Conservation (phyloP, 148 eudicot species). For the Amaranthus hypochondriacus region DNA sequence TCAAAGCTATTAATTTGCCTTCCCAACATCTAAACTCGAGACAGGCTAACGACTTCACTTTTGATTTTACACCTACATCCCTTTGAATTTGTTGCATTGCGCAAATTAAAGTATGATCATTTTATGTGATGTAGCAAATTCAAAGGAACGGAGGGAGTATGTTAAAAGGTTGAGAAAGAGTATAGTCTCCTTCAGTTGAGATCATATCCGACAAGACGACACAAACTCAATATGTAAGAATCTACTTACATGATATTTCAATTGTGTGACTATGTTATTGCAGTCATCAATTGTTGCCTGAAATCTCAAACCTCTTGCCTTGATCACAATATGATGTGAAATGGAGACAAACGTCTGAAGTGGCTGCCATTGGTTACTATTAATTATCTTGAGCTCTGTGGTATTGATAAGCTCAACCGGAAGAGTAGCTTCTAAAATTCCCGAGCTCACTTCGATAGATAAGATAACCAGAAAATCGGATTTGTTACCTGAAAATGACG, state of each 20-base stretch:
- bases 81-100: no score
- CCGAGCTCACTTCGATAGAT: conserved; percentile 76
- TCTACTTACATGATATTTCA: conserved; percentile 62
- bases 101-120: no score
- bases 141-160: neutral
- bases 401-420: conserved; percentile 65
- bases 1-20: neutral
- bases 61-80: neutral
- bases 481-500: conserved; percentile 44
- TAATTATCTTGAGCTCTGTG: conserved; percentile 67
- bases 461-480: conserved; percentile 64
- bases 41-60: neutral
- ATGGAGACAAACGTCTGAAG: conserved; percentile 84
- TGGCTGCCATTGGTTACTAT: conserved; percentile 80
- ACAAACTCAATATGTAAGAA: neutral
- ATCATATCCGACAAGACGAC: neutral
- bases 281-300: conserved; percentile 62
- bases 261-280: conserved; percentile 55
- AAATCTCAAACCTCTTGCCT: conserved; percentile 79
- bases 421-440: conserved; percentile 58
- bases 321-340: conserved; percentile 62
- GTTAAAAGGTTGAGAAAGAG: neutral
- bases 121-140: no score
- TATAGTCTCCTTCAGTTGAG: neutral
- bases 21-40: neutral